phyloP scores from a whole-genome alignment of 2,329 filamentous ascomycete species.

The Taxawa tesnikishii region DNA sequence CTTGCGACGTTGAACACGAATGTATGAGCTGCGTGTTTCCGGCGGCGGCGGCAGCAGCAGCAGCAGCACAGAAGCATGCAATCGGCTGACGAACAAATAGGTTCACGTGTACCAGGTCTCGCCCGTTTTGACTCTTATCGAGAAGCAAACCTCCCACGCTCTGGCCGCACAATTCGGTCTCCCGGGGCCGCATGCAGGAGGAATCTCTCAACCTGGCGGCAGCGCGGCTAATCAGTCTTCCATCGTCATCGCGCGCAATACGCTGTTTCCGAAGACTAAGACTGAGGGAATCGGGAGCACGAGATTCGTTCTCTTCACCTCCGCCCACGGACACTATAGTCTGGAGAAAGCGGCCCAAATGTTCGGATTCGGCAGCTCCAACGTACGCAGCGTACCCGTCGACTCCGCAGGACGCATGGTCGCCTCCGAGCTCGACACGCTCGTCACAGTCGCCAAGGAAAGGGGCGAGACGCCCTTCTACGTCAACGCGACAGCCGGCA shows the following conservation, averaged over 20 bases:
- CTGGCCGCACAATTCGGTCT: conserved; percentile 72
- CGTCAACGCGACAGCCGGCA: conserved; percentile 90
- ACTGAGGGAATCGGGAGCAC: conserved; percentile 51
- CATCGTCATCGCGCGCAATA: conserved; percentile 79
- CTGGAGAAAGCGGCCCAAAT: conserved; percentile 91
- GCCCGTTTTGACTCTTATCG: conserved; percentile 73
- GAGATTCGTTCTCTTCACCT: conserved; percentile 76
- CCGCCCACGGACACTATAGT: conserved; percentile 82
- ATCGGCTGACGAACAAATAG: too few species aligned
- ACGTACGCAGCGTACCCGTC: conserved; percentile 63
- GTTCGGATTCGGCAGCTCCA: conserved; percentile 65
- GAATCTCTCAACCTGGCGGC: conserved; percentile 68
- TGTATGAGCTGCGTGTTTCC: conserved; percentile 28
- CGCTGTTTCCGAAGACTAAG: conserved; percentile 69
- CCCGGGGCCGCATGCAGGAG: conserved; percentile 53
- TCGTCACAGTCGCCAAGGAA: conserved; percentile 48
- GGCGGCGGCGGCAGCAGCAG: too few species aligned
- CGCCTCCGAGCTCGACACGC: conserved; percentile 48
- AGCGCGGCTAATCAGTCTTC: conserved; percentile 75
- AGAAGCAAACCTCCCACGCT: conserved; percentile 65
- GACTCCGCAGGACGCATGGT: conserved; percentile 63
- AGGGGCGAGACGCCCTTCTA: conserved; percentile 77
- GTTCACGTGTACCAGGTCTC: conserved; percentile 91
- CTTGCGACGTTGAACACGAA: conserved; percentile 87
- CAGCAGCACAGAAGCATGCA: too few species aligned